phyloP scores from a whole-genome alignment of 352 stramenopile species.

The Phytophthora hybrid region DNA sequence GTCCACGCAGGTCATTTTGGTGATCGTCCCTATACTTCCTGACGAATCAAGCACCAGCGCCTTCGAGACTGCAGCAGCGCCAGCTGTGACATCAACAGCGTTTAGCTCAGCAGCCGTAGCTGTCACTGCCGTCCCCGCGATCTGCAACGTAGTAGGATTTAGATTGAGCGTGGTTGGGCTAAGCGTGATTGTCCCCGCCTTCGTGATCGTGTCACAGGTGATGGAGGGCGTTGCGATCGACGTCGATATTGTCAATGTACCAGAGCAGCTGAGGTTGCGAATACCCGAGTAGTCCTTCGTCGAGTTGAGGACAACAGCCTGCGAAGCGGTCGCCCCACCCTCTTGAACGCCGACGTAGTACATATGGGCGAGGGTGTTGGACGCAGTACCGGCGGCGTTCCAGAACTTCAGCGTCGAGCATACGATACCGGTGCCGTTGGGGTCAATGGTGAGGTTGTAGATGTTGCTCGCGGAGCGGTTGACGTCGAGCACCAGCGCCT shows the following conservation, averaged over 20 bases:
- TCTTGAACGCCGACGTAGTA: neutral
- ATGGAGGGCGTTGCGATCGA: neutral
- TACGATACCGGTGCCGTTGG: neutral
- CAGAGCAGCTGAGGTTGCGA: neutral
- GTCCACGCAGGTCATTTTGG: too few relatives aligned
- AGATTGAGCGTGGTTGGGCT: slow-evolving; percentile 7
- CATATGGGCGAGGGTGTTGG: neutral
- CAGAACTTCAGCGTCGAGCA: neutral
- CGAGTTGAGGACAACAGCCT: neutral
- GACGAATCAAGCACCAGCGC: too few relatives aligned
- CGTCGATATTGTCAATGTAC: neutral
- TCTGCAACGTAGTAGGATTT: slow-evolving; percentile 6
- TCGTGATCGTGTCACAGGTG: slow-evolving; percentile 9
- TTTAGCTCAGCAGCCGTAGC: neutral
- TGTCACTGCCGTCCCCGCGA: neutral
- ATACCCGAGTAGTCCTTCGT: neutral
- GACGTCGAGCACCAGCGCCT: too few relatives aligned
- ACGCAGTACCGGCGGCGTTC: neutral
- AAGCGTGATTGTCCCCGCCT: slow-evolving; percentile 2
- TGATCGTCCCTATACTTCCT: too few relatives aligned
- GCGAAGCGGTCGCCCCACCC: neutral
- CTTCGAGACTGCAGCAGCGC: too few relatives aligned
- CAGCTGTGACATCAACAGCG: too few relatives aligned
- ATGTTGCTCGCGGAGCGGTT: too few relatives aligned
- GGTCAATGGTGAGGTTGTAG: neutral